phyloP scores from a whole-genome alignment of 306 rosid species.

The Vachellia collinsii region DNA sequence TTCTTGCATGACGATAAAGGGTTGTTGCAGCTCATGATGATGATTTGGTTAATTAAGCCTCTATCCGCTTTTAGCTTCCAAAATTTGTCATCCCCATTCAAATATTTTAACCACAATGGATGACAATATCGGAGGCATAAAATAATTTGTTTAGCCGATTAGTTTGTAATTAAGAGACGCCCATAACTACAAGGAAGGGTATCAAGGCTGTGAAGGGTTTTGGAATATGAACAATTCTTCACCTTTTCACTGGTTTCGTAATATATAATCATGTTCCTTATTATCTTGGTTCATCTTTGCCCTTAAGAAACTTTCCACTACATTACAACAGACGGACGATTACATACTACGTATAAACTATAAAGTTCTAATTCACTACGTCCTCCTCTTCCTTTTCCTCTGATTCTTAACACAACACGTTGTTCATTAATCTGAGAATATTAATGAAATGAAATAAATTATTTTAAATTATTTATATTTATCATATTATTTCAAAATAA shows the following conservation, averaged over 20 bases:
- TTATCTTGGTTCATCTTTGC: conserved; percentile 25
- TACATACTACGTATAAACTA: conserved; percentile 2
- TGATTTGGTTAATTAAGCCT: neutral
- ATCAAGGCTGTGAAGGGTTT: conserved; percentile 24
- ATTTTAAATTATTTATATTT: too few species aligned
- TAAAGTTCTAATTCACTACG: neutral
- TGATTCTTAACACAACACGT: too few species aligned
- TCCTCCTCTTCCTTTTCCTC: too few species aligned
- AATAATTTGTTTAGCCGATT: neutral
- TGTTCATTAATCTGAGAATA: too few species aligned
- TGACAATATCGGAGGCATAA: neutral
- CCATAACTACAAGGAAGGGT: conserved; percentile 27
- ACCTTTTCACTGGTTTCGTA: conserved; percentile 36
- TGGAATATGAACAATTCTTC: conserved; percentile 39
- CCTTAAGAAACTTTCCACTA: conserved; percentile 20
- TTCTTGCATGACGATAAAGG: conserved; percentile 28
- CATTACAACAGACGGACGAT: too few species aligned
- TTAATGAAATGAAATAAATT: too few species aligned
- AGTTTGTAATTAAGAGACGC: conserved; percentile 23
- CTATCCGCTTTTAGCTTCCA: neutral
- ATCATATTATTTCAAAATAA: too few species aligned
- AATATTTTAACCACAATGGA: conserved; percentile 5
- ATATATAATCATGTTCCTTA: conserved; percentile 20
- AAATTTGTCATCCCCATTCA: neutral
- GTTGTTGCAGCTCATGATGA: neutral